Evolutionary conservation across 208 protist genomes (phyloP).

Genomic region (Trypanosoma theileri): DNA sequence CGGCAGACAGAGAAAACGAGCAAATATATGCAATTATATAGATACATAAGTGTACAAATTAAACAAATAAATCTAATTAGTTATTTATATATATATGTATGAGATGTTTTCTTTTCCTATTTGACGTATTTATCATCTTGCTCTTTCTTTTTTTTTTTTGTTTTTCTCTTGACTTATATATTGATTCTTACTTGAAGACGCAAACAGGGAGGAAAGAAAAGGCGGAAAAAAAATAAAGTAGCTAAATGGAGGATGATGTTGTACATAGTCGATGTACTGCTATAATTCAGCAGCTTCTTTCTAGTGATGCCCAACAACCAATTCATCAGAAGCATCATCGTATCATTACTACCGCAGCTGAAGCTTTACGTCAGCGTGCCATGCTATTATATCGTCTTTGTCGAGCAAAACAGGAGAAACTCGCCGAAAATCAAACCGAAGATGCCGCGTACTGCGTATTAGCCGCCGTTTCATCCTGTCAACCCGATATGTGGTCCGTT

Average conservation of each 20-base stretch:
- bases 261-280: conserved; percentile 40
- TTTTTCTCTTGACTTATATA: background rate
- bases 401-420: conserved; percentile 29
- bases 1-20: no score
- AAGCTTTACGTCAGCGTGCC: conserved; percentile 33
- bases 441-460: conserved; percentile 74
- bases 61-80: background rate
- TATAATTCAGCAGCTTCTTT: conserved; percentile 51
- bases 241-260: conserved; percentile 56
- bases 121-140: background rate
- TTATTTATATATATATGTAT: conserved; percentile 7
- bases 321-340: conserved; percentile 2
- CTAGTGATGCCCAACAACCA: background rate
- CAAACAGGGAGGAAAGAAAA: conserved; percentile 13
- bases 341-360: conserved; percentile 24
- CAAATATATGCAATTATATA: no score
- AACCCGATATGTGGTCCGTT: conserved; percentile 47
- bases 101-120: background rate
- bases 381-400: conserved; percentile 74
- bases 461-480: conserved; percentile 37
- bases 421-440: conserved; percentile 31
- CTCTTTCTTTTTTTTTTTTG: conserved; percentile 4
- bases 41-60: background rate
- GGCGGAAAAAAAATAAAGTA: conserved; percentile 1
- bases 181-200: background rate